phyloP scores from a whole-genome alignment of 331 rosid species.

The Stylosanthes scabra region DNA sequence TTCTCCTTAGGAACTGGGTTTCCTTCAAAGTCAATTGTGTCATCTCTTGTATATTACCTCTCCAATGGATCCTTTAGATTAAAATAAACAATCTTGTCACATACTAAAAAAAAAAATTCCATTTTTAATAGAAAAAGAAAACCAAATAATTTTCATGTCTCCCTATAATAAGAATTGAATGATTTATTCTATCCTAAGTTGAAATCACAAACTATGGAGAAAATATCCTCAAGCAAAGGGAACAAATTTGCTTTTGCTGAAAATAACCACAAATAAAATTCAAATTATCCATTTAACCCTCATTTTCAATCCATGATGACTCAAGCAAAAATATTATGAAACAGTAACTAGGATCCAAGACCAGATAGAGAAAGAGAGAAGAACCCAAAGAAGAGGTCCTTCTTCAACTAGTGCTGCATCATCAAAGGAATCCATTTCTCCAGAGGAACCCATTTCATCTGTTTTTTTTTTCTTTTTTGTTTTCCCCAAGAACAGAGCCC shows the following conservation, averaged over 20 bases:
- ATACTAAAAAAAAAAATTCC: background rate
- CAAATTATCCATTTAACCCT: no score
- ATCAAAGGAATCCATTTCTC: background rate
- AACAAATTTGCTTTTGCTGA: no score
- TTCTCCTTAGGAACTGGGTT: slow-evolving; percentile 44
- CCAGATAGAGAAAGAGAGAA: background rate
- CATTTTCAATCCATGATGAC: no score
- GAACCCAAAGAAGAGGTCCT: slow-evolving; percentile 14
- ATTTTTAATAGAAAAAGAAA: background rate
- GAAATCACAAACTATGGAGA: no score
- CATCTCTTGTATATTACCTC: slow-evolving; percentile 45
- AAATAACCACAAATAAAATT: no score
- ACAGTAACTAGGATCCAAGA: background rate
- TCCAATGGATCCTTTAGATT: slow-evolving; percentile 22
- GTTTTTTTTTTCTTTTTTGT: no score
- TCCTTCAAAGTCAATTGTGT: slow-evolving; percentile 38
- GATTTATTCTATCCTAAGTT: background rate
- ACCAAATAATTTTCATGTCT: background rate
- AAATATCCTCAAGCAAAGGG: no score
- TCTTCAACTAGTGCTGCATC: background rate
- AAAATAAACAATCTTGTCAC: slow-evolving; percentile 27
- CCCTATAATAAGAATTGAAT: background rate
- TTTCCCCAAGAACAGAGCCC: no score
- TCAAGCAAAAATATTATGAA: no score
- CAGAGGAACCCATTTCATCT: background rate